These are phyloP conservation scores for Pinus tabuliformis DNA, from an alignment of 75 land plant genomes.

Conservation along the genomic window DNA sequence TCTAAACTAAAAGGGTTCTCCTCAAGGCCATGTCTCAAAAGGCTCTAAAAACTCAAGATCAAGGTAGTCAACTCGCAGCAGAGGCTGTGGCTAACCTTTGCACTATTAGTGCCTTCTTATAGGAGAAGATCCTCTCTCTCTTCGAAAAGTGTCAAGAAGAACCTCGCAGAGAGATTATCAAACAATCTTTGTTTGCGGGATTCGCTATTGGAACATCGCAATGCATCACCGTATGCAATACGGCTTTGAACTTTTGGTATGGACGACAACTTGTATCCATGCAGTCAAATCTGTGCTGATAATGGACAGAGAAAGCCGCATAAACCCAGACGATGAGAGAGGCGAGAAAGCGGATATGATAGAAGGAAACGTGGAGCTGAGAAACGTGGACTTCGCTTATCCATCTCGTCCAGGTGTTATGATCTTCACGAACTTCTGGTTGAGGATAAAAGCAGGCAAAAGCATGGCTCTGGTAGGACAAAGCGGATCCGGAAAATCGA, in stretches of 20 bases:
- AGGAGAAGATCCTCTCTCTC: slow-evolving; percentile 45
- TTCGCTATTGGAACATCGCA: slow-evolving; percentile 53
- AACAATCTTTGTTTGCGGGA: slow-evolving; percentile 67
- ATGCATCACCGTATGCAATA: slow-evolving; percentile 35
- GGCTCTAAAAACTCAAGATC: slow-evolving; percentile 53
- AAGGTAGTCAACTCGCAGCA: slow-evolving; percentile 65
- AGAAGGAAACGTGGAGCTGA: no score
- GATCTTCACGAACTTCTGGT: no score
- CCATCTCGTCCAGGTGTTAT: no score
- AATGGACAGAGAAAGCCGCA: slow-evolving; percentile 49
- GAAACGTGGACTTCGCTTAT: no score
- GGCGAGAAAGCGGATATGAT: no score
- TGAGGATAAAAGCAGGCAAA: no score
- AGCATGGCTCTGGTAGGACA: no score
- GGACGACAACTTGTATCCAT: slow-evolving; percentile 54
- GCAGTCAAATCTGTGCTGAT: slow-evolving; percentile 68
- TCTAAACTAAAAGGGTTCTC: slow-evolving; percentile 49
- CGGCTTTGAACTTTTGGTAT: slow-evolving; percentile 80
- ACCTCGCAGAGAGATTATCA: slow-evolving; percentile 31
- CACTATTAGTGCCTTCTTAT: slow-evolving; percentile 75
- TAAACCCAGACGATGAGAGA: slow-evolving; percentile 56
- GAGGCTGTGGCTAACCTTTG: slow-evolving; percentile 81
- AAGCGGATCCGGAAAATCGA: no score
- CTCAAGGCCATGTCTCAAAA: slow-evolving; percentile 53
- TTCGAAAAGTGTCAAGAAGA: slow-evolving; percentile 42